Evolutionary conservation across 257 asterid genomes (phyloP).

Genomic region (Verbena officinalis): DNA sequence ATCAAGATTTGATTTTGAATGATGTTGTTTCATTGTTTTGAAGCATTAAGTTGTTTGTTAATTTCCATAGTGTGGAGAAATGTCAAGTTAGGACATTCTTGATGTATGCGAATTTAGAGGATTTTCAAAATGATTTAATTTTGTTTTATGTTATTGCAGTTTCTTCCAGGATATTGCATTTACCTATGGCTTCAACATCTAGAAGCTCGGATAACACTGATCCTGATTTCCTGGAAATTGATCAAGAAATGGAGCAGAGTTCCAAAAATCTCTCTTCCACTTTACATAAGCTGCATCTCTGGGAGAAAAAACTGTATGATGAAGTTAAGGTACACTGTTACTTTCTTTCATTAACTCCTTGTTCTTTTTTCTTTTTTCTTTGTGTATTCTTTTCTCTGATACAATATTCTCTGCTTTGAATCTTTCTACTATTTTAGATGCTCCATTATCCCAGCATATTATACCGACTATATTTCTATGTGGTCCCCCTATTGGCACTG

Average conservation of each 20-base stretch:
- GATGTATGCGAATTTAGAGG: too few relatives aligned
- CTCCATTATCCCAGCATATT: conserved; percentile 16
- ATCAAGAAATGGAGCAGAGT: conserved; percentile 45
- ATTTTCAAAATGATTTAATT: conserved; percentile 24
- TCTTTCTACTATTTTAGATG: conserved; percentile 23
- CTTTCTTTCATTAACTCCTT: conserved; percentile 6
- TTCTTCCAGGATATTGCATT: conserved; percentile 62
- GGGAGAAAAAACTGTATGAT: conserved; percentile 83
- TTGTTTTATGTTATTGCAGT: conserved; percentile 42
- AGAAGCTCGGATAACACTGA: conserved; percentile 41
- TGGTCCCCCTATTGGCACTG: conserved; percentile 30
- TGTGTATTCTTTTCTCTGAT: background rate
- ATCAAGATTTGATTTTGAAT: conserved; percentile 18
- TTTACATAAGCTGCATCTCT: conserved; percentile 65
- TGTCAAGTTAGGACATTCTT: conserved; percentile 4
- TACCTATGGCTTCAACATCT: conserved; percentile 50
- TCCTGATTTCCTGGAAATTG: conserved; percentile 42
- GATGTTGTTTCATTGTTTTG: background rate
- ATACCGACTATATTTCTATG: conserved; percentile 10
- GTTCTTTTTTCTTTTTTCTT: background rate
- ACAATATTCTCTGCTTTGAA: conserved; percentile 13
- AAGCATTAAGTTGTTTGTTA: background rate
- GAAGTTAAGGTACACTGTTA: conserved; percentile 70
- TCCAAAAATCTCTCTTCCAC: conserved; percentile 69
- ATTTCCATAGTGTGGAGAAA: background rate